Base-by-base conservation (phyloP, 495 filamentous ascomycete species). In the Lichenothelia convexa region DNA sequence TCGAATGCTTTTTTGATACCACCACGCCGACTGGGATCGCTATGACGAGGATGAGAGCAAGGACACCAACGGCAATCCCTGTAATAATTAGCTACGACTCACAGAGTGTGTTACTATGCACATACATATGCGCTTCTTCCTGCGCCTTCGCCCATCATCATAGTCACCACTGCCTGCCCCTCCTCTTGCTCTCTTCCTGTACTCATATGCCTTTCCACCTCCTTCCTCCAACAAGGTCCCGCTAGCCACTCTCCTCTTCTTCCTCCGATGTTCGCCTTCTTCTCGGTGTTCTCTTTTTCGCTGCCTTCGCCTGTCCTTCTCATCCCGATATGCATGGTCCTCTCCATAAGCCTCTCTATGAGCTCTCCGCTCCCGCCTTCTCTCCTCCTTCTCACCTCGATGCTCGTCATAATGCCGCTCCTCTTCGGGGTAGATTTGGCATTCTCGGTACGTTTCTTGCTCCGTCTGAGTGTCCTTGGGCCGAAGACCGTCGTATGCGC, bases 11-110 rank as follows among this genome's bases (percentile, higher is more conserved):
- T 43, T 80, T 75, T 19, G 71, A 74, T 22, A 78, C 65, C 9
- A 79, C 64, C 3, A 87, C 65, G 0, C 73, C 85, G 31, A 84
- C 72, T 1, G 68, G 69, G 31, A 91, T 78, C 35, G 83, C 65
- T 31, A 93, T 75, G 16, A 71, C 65, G 12, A 83, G 60, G 5
- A 86, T 42, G 13, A 85, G 29, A 2, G 82, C 47, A 3, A 75
- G 42, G 3, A 64, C 56, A 5, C 65, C 66, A 13, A 65, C 53
- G 30, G 68, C 55, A 18, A 75, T 65, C 58, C 59, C 68, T 65
- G 52, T 43, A n/a, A 13, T 65, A 46, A 60, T 47, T 43, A 63
- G 62, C 45, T 65, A 24, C 16, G 16, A 40, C 8, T 19, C 9
- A 33, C 9, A 5, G 0, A 5, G 4, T 30, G 11, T 8, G 6